Evolutionary conservation across 495 filamentous ascomycete genomes (phyloP).

Genomic region (Penicillium diatomitis): DNA sequence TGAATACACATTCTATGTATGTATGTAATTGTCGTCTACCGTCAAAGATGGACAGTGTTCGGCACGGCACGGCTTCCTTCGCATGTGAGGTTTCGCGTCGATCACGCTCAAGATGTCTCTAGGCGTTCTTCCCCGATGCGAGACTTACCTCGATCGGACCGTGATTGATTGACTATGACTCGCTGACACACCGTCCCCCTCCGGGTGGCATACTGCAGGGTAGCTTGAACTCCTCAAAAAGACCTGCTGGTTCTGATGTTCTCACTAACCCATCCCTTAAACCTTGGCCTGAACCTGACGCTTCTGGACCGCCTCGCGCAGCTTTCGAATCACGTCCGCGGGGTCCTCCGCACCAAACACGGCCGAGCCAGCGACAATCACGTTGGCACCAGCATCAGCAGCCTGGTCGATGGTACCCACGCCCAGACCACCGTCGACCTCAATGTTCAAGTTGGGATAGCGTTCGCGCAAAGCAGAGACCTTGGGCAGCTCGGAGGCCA

Average conservation of each 20-base stretch:
- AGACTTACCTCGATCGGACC: too few relatives aligned
- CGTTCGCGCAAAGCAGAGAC: constrained; percentile 70
- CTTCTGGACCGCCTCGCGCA: constrained; percentile 72
- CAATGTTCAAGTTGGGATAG: constrained; percentile 90
- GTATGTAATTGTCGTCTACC: too few relatives aligned
- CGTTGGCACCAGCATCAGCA: constrained; percentile 92
- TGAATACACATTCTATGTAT: too few relatives aligned
- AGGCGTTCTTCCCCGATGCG: too few relatives aligned
- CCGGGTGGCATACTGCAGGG: not conserved
- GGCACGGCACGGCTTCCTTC: too few relatives aligned
- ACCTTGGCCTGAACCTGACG: constrained; percentile 17
- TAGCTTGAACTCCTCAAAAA: too few relatives aligned
- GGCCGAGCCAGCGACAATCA: constrained; percentile 96
- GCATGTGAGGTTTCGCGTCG: too few relatives aligned
- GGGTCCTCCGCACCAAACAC: constrained; percentile 91
- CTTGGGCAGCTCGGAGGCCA: constrained; percentile 90
- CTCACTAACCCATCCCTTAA: not conserved
- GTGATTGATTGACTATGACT: too few relatives aligned
- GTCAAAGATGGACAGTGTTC: too few relatives aligned
- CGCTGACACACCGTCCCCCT: not conserved
- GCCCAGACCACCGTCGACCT: constrained; percentile 89
- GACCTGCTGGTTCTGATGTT: too few relatives aligned
- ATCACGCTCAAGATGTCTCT: too few relatives aligned
- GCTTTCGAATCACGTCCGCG: constrained; percentile 66
- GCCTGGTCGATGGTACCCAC: constrained; percentile 86